These are phyloP conservation scores for Polytrichum formosum DNA, from an alignment of 225 moss, liverwort and hornwort species.

Conservation along the genomic window DNA sequence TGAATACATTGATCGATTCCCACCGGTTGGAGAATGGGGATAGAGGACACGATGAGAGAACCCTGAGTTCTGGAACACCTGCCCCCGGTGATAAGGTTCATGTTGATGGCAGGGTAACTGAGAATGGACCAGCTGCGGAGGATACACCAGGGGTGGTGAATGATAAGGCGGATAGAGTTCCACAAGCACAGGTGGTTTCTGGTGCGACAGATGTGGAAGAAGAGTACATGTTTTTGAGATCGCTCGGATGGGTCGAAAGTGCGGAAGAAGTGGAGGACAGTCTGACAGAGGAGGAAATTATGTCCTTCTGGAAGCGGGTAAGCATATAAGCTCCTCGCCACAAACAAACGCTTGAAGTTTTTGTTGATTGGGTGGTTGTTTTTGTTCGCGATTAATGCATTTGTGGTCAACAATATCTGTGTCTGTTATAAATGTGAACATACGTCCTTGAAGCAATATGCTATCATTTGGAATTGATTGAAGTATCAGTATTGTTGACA, in stretches of 20 bases:
- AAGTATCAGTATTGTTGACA: no score
- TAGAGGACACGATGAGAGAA: slow-evolving; percentile 22
- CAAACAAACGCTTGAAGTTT: no score
- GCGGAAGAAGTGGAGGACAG: slow-evolving; percentile 80
- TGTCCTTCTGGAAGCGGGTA: slow-evolving; percentile 91
- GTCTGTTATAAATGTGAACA: no score
- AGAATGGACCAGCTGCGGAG: slow-evolving; percentile 59
- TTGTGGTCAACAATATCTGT: no score
- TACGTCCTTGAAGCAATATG: no score
- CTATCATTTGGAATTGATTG: no score
- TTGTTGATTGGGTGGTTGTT: no score
- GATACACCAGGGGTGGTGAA: slow-evolving; percentile 25
- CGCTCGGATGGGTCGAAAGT: slow-evolving; percentile 93
- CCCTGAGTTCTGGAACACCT: slow-evolving; percentile 31
- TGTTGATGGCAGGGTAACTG: slow-evolving; percentile 34
- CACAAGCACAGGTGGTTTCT: slow-evolving; percentile 27
- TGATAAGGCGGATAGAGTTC: slow-evolving; percentile 24
- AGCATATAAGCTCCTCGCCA: no score
- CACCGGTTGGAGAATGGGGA: slow-evolving; percentile 74
- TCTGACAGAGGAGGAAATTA: slow-evolving; percentile 90
- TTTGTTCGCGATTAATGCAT: no score
- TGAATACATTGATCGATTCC: slow-evolving; percentile 28
- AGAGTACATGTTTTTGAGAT: slow-evolving; percentile 95
- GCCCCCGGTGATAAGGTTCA: slow-evolving; percentile 32
- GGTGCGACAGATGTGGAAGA: slow-evolving; percentile 64